Conservation (phyloP, 345 rosid genomes). For the Ceriops zippeliana region DNA sequence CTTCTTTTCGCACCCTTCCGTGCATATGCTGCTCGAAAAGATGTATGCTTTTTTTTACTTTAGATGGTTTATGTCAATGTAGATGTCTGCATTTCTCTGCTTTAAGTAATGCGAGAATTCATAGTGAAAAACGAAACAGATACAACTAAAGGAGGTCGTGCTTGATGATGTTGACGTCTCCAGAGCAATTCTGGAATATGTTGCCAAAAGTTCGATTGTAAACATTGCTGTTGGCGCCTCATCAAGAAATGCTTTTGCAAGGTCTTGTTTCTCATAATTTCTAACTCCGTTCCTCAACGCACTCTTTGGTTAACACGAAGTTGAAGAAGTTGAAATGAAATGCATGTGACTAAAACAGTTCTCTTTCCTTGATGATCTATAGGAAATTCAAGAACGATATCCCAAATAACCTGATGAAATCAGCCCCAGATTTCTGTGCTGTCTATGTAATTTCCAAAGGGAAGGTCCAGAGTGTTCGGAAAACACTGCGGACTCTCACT, state of each 20-base stretch:
- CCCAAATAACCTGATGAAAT: conserved; percentile 42
- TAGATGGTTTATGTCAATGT: background rate
- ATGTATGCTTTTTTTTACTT: conserved; percentile 38
- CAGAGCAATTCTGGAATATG: conserved; percentile 57
- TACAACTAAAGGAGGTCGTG: conserved; percentile 51
- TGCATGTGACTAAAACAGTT: background rate
- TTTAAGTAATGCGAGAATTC: background rate
- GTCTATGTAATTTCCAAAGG: conserved; percentile 79
- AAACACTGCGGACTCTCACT: conserved; percentile 50
- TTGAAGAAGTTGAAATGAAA: background rate
- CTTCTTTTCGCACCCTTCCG: conserved; percentile 61
- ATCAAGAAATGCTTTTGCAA: conserved; percentile 54
- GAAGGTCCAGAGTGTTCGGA: conserved; percentile 43
- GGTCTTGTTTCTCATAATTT: conserved; percentile 32
- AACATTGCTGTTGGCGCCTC: conserved; percentile 66
- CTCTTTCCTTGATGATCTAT: background rate
- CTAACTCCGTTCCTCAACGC: too few relatives aligned
- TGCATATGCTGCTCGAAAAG: conserved; percentile 80
- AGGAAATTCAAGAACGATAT: conserved; percentile 61
- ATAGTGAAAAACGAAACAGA: conserved; percentile 31
- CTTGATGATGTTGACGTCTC: conserved; percentile 59
- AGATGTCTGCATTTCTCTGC: too few relatives aligned
- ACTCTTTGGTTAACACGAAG: too few relatives aligned
- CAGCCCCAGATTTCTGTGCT: conserved; percentile 69
- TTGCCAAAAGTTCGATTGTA: conserved; percentile 46